Conservation (phyloP, 2,329 filamentous ascomycete genomes). For the Aspergillus brunneoviolaceus region DNA sequence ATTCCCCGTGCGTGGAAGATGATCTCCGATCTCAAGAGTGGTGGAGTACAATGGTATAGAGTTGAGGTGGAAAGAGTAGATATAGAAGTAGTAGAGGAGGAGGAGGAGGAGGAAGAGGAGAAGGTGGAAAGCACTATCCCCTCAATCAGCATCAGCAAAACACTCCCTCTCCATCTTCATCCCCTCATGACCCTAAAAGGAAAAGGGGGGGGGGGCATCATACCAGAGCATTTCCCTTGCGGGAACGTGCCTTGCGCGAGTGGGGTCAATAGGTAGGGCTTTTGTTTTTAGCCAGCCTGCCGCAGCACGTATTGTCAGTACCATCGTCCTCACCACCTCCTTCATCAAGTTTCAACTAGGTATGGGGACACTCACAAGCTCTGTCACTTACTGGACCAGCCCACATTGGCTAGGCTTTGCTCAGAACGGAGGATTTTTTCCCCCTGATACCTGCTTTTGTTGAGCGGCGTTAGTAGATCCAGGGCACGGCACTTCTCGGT, state of each 20-base stretch:
- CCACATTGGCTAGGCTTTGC: slow-evolving; percentile 17
- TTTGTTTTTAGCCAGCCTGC: slow-evolving; percentile 17
- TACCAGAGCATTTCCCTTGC: slow-evolving; percentile 9
- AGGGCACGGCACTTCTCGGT: background rate
- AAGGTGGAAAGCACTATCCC: background rate
- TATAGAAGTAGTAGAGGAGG: too few relatives aligned
- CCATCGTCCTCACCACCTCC: too few relatives aligned
- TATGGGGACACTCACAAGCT: slow-evolving; percentile 9
- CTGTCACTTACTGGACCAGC: slow-evolving; percentile 21
- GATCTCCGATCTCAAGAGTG: too few relatives aligned
- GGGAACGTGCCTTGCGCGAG: slow-evolving; percentile 4
- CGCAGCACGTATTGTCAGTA: background rate
- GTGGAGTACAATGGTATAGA: too few relatives aligned
- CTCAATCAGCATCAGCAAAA: background rate
- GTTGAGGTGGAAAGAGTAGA: too few relatives aligned
- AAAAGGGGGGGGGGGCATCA: background rate
- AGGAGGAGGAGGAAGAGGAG: background rate
- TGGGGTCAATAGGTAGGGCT: background rate
- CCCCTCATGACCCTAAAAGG: too few relatives aligned
- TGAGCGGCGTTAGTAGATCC: background rate
- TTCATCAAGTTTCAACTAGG: too few relatives aligned
- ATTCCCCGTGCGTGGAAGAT: too few relatives aligned
- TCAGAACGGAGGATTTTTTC: slow-evolving; percentile 8
- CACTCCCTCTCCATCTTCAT: too few relatives aligned
- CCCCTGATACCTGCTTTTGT: background rate